phyloP scores from a whole-genome alignment of 2,329 filamentous ascomycete species.

The Apiospora marii region DNA sequence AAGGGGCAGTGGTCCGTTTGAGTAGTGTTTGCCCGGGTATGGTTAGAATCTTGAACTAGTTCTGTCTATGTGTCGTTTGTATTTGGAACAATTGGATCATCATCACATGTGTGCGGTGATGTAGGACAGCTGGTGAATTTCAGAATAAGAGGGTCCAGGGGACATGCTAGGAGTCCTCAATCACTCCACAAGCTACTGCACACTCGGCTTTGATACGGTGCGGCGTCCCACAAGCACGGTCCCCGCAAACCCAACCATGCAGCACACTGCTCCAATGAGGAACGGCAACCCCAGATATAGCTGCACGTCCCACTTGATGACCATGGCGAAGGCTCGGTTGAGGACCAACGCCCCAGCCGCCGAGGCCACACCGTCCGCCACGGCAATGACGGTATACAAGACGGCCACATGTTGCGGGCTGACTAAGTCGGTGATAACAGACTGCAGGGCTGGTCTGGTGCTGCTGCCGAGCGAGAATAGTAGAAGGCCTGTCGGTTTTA shows the following conservation, averaged over 20 bases:
- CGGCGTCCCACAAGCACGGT: neutral
- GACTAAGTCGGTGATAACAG: conserved; percentile 2
- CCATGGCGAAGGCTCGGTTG: conserved; percentile 9
- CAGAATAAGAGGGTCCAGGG: conserved; percentile 5
- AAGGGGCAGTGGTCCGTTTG: neutral
- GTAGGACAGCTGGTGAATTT: neutral
- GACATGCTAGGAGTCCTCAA: neutral
- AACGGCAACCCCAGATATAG: neutral
- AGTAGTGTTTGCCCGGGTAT: too few species aligned
- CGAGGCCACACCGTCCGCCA: neutral
- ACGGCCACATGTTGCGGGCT: neutral
- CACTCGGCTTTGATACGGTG: neutral
- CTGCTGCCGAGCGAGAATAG: conserved; percentile 1
- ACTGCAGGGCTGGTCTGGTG: neutral
- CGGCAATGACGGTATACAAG: conserved; percentile 8
- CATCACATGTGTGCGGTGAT: neutral
- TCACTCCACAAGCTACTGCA: neutral
- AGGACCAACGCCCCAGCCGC: neutral
- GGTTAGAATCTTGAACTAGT: too few species aligned
- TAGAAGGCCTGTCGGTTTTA: neutral
- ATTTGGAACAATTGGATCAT: too few species aligned
- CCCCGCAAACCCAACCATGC: neutral
- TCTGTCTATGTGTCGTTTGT: too few species aligned
- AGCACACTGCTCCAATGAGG: neutral
- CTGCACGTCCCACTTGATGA: neutral